Conservation (phyloP, 2,329 filamentous ascomycete species). For the Ophidiomyces ophidiicola region DNA sequence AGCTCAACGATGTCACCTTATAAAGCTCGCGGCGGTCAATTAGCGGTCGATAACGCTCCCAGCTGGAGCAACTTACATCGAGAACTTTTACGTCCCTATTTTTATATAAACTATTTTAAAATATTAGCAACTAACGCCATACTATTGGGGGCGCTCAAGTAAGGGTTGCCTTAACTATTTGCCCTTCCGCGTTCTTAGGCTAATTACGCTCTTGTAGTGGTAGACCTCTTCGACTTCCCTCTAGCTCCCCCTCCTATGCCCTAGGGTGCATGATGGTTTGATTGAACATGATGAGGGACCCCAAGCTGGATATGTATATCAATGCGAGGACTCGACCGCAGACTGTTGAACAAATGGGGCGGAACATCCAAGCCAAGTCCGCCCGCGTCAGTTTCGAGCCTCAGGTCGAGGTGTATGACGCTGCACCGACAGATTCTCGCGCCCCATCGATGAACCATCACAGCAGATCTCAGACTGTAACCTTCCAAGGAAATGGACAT, state of each 20-base stretch:
- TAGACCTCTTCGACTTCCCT: neutral
- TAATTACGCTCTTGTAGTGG: neutral
- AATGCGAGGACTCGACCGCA: slow-evolving; percentile 6
- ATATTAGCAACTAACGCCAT: neutral
- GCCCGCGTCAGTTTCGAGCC: slow-evolving; percentile 12
- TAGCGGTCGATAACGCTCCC: neutral
- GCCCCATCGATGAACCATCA: slow-evolving; percentile 4
- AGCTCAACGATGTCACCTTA: neutral
- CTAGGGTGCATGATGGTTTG: too few relatives aligned
- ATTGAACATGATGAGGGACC: slow-evolving; percentile 3
- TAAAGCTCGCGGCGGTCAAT: neutral
- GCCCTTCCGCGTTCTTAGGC: neutral
- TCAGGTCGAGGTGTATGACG: slow-evolving; percentile 1
- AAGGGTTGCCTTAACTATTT: neutral
- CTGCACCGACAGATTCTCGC: neutral
- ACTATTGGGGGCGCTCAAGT: neutral
- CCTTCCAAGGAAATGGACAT: slow-evolving; percentile 3
- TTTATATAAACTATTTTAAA: slow-evolving; percentile 6
- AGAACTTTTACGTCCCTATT: too few relatives aligned
- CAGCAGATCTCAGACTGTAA: slow-evolving; percentile 9
- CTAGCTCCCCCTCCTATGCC: too few relatives aligned
- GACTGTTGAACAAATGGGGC: slow-evolving; percentile 6
- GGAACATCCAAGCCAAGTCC: slow-evolving; percentile 3
- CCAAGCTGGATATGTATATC: slow-evolving; percentile 3
- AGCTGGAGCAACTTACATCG: neutral